Evolutionary conservation across 2,329 filamentous ascomycete genomes (phyloP).

Genomic region (Pseudopyricularia javanii): DNA sequence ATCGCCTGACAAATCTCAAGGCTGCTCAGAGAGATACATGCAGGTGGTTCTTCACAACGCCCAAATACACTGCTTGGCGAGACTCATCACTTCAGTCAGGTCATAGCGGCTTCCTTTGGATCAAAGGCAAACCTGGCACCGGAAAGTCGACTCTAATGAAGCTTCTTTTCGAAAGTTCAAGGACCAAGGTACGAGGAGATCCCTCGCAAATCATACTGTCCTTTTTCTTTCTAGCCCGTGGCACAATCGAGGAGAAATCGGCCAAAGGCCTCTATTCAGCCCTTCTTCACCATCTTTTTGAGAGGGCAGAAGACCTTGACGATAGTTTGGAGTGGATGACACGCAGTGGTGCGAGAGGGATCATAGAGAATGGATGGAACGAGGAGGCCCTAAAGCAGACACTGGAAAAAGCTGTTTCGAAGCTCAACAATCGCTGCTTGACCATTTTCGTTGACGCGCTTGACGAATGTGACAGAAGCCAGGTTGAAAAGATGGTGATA

Average conservation of each 20-base stretch:
- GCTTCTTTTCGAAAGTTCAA: constrained; percentile 11
- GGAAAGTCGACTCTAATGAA: constrained; percentile 33
- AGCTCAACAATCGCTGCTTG: constrained; percentile 5
- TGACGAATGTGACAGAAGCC: constrained; percentile 32
- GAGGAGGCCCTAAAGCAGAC: constrained; percentile 4
- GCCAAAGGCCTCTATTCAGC: constrained; percentile 33
- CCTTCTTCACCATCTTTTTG: constrained; percentile 18
- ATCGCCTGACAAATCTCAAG: not conserved
- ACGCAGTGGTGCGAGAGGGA: not conserved
- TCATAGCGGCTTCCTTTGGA: constrained; percentile 27
- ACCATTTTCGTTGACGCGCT: constrained; percentile 27
- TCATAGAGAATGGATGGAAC: constrained; percentile 3
- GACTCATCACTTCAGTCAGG: constrained; percentile 10
- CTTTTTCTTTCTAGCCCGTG: constrained; percentile 38
- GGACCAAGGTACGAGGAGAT: constrained; percentile 1
- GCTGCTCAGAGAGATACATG: not conserved
- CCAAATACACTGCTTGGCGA: constrained; percentile 19
- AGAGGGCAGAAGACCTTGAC: constrained; percentile 14
- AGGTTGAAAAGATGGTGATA: constrained; percentile 27
- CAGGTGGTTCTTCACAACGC: constrained; percentile 11
- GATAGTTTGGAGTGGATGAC: constrained; percentile 13
- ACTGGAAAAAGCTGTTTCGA: constrained; percentile 7
- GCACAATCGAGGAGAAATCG: constrained; percentile 26
- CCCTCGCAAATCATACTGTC: constrained; percentile 9
- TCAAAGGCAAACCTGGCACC: constrained; percentile 27